Conservation (phyloP, 2,329 filamentous ascomycete species). For the Trichoderma aggressivum region DNA sequence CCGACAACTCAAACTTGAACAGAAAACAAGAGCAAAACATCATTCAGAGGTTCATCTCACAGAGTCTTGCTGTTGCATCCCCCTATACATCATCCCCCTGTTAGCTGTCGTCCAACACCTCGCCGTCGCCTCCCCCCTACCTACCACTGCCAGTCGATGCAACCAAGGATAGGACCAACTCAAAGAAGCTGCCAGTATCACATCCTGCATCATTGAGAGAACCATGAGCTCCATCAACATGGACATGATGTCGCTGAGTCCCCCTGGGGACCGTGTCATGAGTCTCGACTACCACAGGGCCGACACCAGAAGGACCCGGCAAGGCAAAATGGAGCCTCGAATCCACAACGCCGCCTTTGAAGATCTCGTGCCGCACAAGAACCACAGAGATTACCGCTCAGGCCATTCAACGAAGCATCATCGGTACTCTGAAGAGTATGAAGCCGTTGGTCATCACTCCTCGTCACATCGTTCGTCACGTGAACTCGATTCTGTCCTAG, state of each 20-base stretch:
- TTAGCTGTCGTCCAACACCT: not conserved
- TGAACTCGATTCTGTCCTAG: conserved; percentile 9
- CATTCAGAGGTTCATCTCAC: not conserved
- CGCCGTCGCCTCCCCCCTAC: not conserved
- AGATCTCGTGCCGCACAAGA: not conserved
- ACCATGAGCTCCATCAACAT: conserved; percentile 11
- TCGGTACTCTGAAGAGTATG: conserved; percentile 3
- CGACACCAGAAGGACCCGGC: not conserved
- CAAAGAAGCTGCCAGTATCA: not conserved
- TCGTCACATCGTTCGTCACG: conserved; percentile 12
- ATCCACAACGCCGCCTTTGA: not conserved
- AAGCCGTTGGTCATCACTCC: not conserved
- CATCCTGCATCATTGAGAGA: not conserved
- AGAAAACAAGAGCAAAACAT: not conserved
- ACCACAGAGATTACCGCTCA: not conserved
- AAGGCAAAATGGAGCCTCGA: not conserved
- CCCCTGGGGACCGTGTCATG: not conserved
- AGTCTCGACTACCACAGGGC: conserved; percentile 1
- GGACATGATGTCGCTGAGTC: conserved; percentile 5
- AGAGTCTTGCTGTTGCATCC: not conserved
- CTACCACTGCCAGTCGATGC: not conserved
- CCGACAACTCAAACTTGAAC: not conserved
- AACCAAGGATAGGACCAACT: not conserved
- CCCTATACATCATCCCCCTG: not conserved
- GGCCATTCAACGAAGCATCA: not conserved